These are phyloP conservation scores for Arthroderma uncinatum DNA, from an alignment of 2,329 filamentous ascomycete species.

Conservation along the genomic window DNA sequence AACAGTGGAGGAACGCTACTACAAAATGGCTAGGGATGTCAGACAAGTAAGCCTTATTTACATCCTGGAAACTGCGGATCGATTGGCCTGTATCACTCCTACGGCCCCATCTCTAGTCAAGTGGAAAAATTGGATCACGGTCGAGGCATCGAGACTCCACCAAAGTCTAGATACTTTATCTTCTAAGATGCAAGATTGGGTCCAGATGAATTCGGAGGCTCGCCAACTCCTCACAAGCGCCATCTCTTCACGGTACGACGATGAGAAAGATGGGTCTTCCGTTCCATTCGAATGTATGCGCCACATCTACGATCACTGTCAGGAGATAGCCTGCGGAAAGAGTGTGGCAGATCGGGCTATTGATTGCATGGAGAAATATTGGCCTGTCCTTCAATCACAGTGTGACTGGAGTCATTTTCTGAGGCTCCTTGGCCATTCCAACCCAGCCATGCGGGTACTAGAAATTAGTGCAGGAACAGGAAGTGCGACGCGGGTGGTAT, in stretches of 20 bases:
- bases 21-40: background rate
- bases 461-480: constrained; percentile 17
- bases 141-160: background rate
- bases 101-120: background rate
- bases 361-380: background rate
- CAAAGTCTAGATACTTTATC: background rate
- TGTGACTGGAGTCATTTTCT: background rate
- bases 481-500: background rate
- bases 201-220: background rate
- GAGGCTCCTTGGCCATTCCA: constrained; percentile 8
- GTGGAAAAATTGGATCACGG: background rate
- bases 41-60: background rate
- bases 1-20: background rate
- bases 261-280: background rate
- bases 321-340: background rate
- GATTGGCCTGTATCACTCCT: background rate
- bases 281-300: background rate
- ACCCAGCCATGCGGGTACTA: constrained; percentile 13
- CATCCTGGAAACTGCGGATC: background rate
- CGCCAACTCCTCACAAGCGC: background rate
- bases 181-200: background rate
- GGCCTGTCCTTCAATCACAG: background rate
- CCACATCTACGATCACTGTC: background rate
- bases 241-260: background rate
- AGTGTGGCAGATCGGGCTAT: background rate